Conservation (phyloP, 805 yeast genomes). For the Scheffersomyces lignosus region DNA sequence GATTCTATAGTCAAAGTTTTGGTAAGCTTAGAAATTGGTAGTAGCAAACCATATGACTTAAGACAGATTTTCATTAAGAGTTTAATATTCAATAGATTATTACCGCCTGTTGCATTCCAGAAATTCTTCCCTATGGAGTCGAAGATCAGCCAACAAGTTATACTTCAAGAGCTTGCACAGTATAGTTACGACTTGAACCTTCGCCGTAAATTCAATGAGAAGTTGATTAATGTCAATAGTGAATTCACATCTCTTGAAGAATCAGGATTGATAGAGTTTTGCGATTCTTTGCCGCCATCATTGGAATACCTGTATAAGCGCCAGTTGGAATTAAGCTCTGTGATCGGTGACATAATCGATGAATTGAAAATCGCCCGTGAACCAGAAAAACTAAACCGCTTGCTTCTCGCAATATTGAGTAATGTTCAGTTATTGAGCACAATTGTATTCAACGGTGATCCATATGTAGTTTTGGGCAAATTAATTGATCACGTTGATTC, state of each 20-base stretch:
- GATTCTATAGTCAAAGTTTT: conserved; percentile 1
- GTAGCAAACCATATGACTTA: conserved; percentile 19
- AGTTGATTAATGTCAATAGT: conserved; percentile 31
- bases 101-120: conserved; percentile 25
- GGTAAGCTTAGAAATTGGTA: conserved; percentile 5
- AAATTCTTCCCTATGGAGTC: conserved; percentile 28
- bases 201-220: conserved; percentile 26
- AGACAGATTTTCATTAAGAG: conserved; percentile 29
- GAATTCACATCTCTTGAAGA: conserved; percentile 44
- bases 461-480: conserved; percentile 10
- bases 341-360: conserved; percentile 20
- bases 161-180: conserved; percentile 28
- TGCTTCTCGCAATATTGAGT: conserved; percentile 10
- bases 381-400: conserved; percentile 28
- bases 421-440: conserved; percentile 17
- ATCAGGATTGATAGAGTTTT: conserved; percentile 32
- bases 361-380: conserved; percentile 25
- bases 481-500: conserved; percentile 18
- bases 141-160: conserved; percentile 19
- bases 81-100: conserved; percentile 28
- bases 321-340: conserved; percentile 24
- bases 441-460: conserved; percentile 7
- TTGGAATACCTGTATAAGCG: conserved; percentile 22
- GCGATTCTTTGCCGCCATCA: conserved; percentile 18
- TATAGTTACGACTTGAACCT: conserved; percentile 22